Base-by-base conservation (phyloP, 306 rosid genomes). In the Glycine tomentella region DNA sequence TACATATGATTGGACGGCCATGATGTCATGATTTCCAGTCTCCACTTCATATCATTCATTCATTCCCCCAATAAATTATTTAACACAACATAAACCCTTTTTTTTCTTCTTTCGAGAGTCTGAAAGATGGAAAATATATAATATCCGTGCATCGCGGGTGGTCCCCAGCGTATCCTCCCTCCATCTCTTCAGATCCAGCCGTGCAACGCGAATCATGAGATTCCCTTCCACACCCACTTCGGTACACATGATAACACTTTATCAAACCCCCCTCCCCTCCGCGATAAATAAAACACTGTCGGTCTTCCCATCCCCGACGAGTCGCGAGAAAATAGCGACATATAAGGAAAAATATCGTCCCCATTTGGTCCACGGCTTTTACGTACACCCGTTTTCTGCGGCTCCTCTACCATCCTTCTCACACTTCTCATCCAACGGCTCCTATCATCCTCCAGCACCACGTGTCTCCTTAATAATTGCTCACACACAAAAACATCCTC, bases 1-100 rank as follows among this genome's bases (percentile, higher is more conserved):
- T 87, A 58, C 82, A 76, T 69, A 87, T 90, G 95, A 92, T 89
- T 92, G 91, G 91, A 92, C 95, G 97, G 92, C 86, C 91, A 65
- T 89, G 95, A 92, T 92, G 92, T 91, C 96, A 91, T 88, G 63
- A 88, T 92, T 80, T 81, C 89, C 64, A 68, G 52, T 81, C 74
- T 87, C 83, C 85, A 74, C 86, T 79, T 87, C 89, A 68, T 71
- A 88, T 88, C 84, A 86, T 81, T 86, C 84, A 86, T 81, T 86
- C 82, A 82, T 69, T 82, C 66, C 83, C 81, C 51, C 48, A 59
- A 56, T 48, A 61, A 74, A 76, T 62, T 42, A 42, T 42, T 42
- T 15, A 25, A 25, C 31, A 25, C 31, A 25, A 57, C 14, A 5
- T 3, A 45, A 67, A 40, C 16, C 15, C n/a, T 33, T 42, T 17